Base-by-base conservation (phyloP, 108 stramenopile species). In the Conticribra guillardii region DNA sequence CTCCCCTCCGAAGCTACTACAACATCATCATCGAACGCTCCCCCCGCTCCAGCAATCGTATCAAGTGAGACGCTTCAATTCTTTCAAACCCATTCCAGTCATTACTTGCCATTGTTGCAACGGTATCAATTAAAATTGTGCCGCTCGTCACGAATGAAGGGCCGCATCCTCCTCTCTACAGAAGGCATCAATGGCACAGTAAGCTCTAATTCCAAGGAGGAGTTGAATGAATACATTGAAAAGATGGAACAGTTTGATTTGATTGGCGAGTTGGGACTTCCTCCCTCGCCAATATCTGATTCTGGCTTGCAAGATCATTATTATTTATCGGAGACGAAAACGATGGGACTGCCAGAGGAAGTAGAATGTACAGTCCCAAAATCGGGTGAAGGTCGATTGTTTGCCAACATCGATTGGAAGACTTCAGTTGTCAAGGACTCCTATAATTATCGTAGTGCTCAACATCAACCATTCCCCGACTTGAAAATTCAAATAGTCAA, bases 151-250 rank as follows among this genome's bases (percentile, higher is more conserved):
- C 45, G 44, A 0, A 69, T 85, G 53, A 85, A 81, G 62, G 91
- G 91, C 26, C 54, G 91, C 19, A 81, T 92, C 16, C 60, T 92
- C 11, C 48, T 89, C 15, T 73, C 88, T 15, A 26, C 27, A 11
- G 91, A 92, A 62, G 91, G 91, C 2, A 82, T 92, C 67, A 92
- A 92, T 66, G 91, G 91, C 18, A 92, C 88, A 15, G 37, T 92
- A 16, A 85, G 86, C 21, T 87, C 79, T n/a, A n/a, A 17, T 5
- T 37, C 56, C 61, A 17, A 24, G 11, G 29, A 45, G 5, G 34
- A 33, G 23, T 18, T 89, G 51, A 69, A 67, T 41, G 50, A 47
- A 9, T 89, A 85, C 60, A 73, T 81, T 46, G 24, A 71, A 2
- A 52, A 27, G 24, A 81, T 87, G 80, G 76, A 87, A 44, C 1